phyloP scores from a whole-genome alignment of 2,329 filamentous ascomycete genomes.

The Exophiala viscosa region DNA sequence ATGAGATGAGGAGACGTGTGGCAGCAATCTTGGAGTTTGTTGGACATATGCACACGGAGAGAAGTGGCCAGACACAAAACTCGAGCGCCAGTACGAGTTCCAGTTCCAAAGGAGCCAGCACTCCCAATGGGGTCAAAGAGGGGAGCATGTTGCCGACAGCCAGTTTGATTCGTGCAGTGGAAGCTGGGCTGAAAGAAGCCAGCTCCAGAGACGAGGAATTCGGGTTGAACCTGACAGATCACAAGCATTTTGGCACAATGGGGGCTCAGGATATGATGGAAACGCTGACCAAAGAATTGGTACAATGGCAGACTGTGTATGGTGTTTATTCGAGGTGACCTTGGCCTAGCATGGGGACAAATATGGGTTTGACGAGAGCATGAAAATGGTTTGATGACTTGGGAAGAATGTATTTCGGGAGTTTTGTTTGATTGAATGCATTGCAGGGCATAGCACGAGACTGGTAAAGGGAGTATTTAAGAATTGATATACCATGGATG shows the following conservation, averaged over 20 bases:
- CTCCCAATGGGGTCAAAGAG: constrained; percentile 19
- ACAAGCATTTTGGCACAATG: constrained; percentile 66
- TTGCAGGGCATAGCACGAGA: not conserved
- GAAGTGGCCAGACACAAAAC: constrained; percentile 58
- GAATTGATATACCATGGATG: too few relatives aligned
- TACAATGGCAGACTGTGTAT: constrained; percentile 79
- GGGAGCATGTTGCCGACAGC: constrained; percentile 27
- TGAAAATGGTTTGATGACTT: not conserved
- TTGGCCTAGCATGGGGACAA: not conserved
- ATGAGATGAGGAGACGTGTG: constrained; percentile 81
- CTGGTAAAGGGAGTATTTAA: not conserved
- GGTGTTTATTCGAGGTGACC: constrained; percentile 41
- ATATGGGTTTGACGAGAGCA: not conserved
- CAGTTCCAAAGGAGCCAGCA: constrained; percentile 31
- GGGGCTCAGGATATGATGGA: constrained; percentile 90
- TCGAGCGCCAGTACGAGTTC: constrained; percentile 32
- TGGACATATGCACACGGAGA: constrained; percentile 79
- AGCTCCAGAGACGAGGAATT: constrained; percentile 28
- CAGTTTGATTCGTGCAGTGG: constrained; percentile 34
- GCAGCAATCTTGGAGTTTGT: constrained; percentile 87
- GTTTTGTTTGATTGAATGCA: not conserved
- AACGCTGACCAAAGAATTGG: constrained; percentile 70
- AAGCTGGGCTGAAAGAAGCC: constrained; percentile 35
- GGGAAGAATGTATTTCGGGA: not conserved
- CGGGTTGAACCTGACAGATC: constrained; percentile 27